These are phyloP conservation scores for Phlyctochytrium arcticum DNA, from an alignment of 192 early-diverging fungal genomes.

Conservation along the genomic window DNA sequence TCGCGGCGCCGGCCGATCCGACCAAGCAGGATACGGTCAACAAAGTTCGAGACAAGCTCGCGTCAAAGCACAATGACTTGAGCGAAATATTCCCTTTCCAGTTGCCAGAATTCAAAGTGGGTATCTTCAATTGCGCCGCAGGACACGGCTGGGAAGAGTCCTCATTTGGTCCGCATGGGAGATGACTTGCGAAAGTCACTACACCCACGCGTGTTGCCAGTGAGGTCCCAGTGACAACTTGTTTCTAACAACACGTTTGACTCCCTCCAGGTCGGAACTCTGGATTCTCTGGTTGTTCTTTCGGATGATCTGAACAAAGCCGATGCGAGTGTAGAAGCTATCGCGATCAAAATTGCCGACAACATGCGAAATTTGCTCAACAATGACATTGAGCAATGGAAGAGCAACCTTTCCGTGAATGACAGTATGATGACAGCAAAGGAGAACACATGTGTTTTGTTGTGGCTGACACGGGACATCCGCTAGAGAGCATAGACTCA, in stretches of 20 bases:
- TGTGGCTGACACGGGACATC: no score
- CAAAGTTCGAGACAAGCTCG: conserved; percentile 74
- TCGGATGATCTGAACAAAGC: conserved; percentile 92
- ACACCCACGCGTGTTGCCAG: no score
- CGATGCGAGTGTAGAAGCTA: conserved; percentile 72
- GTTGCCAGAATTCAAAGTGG: conserved; percentile 90
- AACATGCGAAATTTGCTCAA: conserved; percentile 72
- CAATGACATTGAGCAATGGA: conserved; percentile 58
- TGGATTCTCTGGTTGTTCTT: conserved; percentile 87
- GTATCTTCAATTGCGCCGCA: no score
- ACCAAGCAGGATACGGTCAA: conserved; percentile 62
- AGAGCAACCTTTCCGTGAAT: conserved; percentile 64
- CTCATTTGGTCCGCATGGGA: no score
- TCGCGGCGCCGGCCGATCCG: conserved; percentile 85
- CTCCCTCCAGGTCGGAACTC: conserved; percentile 79
- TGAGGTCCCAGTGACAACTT: neutral
- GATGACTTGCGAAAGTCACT: no score
- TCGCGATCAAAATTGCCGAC: conserved; percentile 80
- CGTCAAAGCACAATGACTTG: conserved; percentile 53
- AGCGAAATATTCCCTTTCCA: conserved; percentile 81
- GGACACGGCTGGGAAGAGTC: no score
- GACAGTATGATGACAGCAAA: conserved; percentile 80
- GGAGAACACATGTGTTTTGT: no score
- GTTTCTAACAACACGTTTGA: neutral
- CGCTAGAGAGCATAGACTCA: conserved; percentile 80